These are phyloP conservation scores for Psilocybe azurescens DNA, from an alignment of 768 basidiomycete species.

Conservation along the genomic window DNA sequence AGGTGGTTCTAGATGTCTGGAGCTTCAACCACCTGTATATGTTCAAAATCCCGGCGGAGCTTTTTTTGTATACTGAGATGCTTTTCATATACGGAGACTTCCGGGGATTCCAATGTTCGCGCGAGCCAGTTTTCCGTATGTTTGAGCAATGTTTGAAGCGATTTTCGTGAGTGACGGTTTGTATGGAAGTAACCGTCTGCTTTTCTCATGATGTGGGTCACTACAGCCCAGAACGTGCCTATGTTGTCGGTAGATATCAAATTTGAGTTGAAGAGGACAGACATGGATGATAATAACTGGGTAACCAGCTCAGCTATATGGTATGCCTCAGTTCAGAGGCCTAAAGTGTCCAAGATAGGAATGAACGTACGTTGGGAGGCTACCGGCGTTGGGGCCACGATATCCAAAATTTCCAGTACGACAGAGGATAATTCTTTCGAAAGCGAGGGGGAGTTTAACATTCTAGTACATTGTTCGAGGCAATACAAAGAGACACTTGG, in stretches of 20 bases:
- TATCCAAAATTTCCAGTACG: conserved; percentile 11
- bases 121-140: not conserved
- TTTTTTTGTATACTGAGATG: not conserved
- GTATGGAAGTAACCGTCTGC: not conserved
- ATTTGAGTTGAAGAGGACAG: conserved; percentile 6
- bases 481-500: conserved; percentile 12
- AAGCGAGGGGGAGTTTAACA: conserved; percentile 12
- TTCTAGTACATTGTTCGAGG: conserved; percentile 18
- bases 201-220: conserved; percentile 2
- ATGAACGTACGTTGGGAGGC: conserved; percentile 6
- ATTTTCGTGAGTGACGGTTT: not conserved
- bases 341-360: not conserved
- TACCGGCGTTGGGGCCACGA: conserved; percentile 4
- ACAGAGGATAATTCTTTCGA: conserved; percentile 6
- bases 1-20: too few species aligned
- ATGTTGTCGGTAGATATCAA: conserved; percentile 4
- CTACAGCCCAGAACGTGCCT: conserved; percentile 9
- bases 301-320: not conserved
- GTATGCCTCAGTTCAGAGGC: not conserved
- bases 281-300: conserved; percentile 10
- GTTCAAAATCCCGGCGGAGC: not conserved
- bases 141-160: not conserved
- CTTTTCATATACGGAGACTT: not conserved
- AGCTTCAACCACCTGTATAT: not conserved
- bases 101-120: not conserved